Conservation (phyloP, 2,329 filamentous ascomycete genomes). For the Monosporascus cannonballus region DNA sequence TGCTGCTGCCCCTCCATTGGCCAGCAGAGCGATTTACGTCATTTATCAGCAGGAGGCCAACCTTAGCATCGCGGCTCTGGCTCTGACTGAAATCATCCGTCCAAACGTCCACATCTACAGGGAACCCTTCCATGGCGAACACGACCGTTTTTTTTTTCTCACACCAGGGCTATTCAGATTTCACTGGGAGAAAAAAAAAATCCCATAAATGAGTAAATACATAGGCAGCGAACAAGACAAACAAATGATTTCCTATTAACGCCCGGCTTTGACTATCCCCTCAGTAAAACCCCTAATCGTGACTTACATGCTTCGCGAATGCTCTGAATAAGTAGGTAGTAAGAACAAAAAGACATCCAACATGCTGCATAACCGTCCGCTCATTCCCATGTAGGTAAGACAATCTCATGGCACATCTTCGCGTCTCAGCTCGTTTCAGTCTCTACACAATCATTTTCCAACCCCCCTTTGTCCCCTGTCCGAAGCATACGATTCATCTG, state of each 20-base stretch:
- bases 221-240: too few relatives aligned
- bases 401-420: conserved; percentile 3
- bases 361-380: background rate
- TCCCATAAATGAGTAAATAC: too few relatives aligned
- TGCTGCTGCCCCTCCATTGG: conserved; percentile 3
- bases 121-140: background rate
- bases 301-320: conserved; percentile 3
- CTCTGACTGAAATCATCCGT: background rate
- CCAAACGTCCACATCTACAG: background rate
- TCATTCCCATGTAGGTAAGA: conserved; percentile 8
- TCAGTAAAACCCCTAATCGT: background rate
- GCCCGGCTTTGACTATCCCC: too few relatives aligned
- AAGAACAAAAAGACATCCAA: conserved; percentile 5
- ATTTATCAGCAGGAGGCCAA: background rate
- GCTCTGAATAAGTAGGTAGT: background rate
- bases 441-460: background rate
- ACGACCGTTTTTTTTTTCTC: background rate
- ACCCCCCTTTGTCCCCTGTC: background rate
- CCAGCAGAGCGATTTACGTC: conserved; percentile 8
- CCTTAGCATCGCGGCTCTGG: background rate
- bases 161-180: background rate
- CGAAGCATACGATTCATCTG: conserved; percentile 26
- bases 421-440: background rate
- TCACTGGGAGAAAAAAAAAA: background rate
- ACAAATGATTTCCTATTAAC: too few relatives aligned